These are phyloP conservation scores for Curvularia lunata DNA, from an alignment of 2,329 filamentous ascomycete genomes.

Conservation along the genomic window DNA sequence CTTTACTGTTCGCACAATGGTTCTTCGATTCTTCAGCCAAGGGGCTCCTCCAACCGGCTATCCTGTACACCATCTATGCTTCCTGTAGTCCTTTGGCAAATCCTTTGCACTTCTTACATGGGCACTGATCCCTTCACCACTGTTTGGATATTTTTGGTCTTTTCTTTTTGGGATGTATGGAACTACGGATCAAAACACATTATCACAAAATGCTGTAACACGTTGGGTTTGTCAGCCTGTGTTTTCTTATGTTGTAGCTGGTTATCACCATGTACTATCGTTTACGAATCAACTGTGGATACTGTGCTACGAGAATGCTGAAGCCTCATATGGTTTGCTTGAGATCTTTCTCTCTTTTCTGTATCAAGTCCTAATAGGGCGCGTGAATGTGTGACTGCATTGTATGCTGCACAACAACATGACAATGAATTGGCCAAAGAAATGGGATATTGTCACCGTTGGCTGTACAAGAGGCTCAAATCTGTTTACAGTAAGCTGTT, in stretches of 20 bases:
- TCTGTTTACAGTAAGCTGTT: not conserved
- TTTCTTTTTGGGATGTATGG: not conserved
- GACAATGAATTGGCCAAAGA: too few relatives aligned
- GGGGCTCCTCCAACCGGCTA: not conserved
- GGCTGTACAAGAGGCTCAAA: not conserved
- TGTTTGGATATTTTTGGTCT: not conserved
- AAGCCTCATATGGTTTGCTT: too few relatives aligned
- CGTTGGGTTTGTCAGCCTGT: not conserved
- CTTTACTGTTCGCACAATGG: constrained; percentile 7
- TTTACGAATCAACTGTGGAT: not conserved
- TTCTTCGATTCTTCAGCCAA: constrained; percentile 3
- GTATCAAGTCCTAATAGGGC: not conserved
- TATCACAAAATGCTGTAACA: not conserved
- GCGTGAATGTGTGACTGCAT: not conserved
- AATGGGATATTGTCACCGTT: not conserved
- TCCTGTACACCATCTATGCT: not conserved
- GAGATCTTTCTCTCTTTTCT: not conserved
- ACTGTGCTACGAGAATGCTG: not conserved
- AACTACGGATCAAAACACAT: not conserved
- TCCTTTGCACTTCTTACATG: not conserved
- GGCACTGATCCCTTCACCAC: not conserved
- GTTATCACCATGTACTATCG: constrained; percentile 4
- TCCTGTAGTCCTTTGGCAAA: not conserved
- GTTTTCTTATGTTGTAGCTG: not conserved
- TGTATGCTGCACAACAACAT: not conserved